Evolutionary conservation across 2,329 filamentous ascomycete genomes (phyloP).

Genomic region (Cladophialophora immunda): DNA sequence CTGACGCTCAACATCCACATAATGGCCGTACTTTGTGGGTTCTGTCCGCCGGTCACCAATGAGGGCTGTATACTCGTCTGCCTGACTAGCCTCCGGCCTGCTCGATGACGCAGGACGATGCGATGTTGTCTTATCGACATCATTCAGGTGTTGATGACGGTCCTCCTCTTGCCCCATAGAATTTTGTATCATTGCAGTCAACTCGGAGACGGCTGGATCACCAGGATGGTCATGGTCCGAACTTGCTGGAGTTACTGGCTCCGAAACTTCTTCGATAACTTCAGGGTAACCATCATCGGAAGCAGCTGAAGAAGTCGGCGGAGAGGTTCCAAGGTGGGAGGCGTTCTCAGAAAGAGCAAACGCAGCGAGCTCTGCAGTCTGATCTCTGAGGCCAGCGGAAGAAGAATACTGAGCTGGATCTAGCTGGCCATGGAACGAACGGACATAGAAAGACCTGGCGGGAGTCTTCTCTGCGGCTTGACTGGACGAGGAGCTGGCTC

Average conservation of each 20-base stretch:
- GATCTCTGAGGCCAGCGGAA: constrained; percentile 78
- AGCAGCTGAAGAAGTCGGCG: constrained; percentile 17
- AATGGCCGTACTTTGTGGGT: constrained; percentile 32
- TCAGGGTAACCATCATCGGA: constrained; percentile 46
- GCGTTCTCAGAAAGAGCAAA: constrained; percentile 73
- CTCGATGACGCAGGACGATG: constrained; percentile 17
- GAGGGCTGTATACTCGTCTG: constrained; percentile 39
- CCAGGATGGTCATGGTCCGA: constrained; percentile 44
- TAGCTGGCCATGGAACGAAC: constrained; percentile 53
- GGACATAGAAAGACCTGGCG: constrained; percentile 55
- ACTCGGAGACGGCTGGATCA: constrained; percentile 53
- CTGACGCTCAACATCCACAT: constrained; percentile 44
- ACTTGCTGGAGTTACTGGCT: constrained; percentile 62
- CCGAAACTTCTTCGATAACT: constrained; percentile 69
- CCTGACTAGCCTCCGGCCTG: constrained; percentile 32
- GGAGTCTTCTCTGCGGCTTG: constrained; percentile 48
- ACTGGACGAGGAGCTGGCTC: constrained; percentile 37
- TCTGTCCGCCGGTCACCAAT: constrained; percentile 35
- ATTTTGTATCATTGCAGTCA: constrained; percentile 61
- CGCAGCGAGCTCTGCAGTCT: constrained; percentile 85
- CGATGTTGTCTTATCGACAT: constrained; percentile 29
- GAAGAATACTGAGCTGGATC: constrained; percentile 78
- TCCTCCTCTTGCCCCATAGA: constrained; percentile 46
- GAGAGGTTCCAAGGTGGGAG: constrained; percentile 34
- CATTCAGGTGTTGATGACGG: constrained; percentile 18